phyloP scores from a whole-genome alignment of 495 filamentous ascomycete species.

The Astrocystis sublimbata region DNA sequence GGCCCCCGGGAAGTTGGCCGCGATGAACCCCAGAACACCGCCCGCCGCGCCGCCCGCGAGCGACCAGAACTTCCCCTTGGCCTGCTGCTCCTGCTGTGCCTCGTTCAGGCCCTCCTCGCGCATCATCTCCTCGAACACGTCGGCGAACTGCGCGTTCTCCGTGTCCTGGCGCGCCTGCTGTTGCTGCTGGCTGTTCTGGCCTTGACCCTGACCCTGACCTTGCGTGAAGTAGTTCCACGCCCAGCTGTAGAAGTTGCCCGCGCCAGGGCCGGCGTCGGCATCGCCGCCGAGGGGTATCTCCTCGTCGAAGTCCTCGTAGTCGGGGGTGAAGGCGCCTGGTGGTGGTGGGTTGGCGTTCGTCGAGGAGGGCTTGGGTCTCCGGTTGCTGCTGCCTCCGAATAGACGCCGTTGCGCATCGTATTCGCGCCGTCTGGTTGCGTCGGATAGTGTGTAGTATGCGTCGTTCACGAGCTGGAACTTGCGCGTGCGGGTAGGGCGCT shows the following conservation, averaged over 20 bases:
- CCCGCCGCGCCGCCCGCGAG: conserved; percentile 84
- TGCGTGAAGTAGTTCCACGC: conserved; percentile 55
- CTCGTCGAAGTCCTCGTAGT: conserved; percentile 61
- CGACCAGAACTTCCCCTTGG: conserved; percentile 80
- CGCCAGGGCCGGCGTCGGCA: conserved; percentile 4
- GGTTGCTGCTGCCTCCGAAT: conserved; percentile 30
- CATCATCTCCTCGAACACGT: conserved; percentile 97
- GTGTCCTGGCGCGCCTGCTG: conserved; percentile 38
- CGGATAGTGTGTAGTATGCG: conserved; percentile 94
- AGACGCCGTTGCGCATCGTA: conserved; percentile 74
- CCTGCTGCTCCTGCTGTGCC: conserved; percentile 40
- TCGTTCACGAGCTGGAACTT: conserved; percentile 97
- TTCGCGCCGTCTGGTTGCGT: conserved; percentile 74
- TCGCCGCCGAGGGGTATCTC: conserved; percentile 42
- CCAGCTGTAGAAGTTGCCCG: conserved; percentile 42
- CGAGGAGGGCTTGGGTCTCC: conserved; percentile 16
- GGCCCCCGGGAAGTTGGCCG: conserved; percentile 86
- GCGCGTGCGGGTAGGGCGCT: conserved; percentile 77
- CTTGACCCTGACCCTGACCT: conserved; percentile 27
- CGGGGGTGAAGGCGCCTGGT: conserved; percentile 37
- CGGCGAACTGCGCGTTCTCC: conserved; percentile 78
- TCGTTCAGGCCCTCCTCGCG: conserved; percentile 85
- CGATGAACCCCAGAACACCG: conserved; percentile 89
- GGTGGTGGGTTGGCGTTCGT: conserved; percentile 34
- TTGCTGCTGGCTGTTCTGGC: conserved; percentile 16